phyloP scores from a whole-genome alignment of 345 rosid genomes.

The Moringa oleifera region DNA sequence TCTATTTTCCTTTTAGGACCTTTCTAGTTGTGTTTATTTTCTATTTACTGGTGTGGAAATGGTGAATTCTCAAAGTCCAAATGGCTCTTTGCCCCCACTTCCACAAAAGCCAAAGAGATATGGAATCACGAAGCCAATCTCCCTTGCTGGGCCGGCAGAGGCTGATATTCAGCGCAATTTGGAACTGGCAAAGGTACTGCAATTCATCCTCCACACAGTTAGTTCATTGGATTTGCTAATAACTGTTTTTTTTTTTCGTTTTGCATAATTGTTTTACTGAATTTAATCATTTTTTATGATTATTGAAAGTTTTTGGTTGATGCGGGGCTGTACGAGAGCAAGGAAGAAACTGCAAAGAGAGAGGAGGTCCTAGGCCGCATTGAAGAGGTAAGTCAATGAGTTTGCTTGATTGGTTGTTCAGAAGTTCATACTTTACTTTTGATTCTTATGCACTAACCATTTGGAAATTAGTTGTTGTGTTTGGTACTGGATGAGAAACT shows the following conservation, averaged over 20 bases:
- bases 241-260: no score
- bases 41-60: constrained; percentile 20
- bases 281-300: not conserved
- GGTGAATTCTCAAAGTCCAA: constrained; percentile 48
- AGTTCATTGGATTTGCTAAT: no score
- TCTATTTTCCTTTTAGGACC: not conserved
- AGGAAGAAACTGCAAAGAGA: constrained; percentile 70
- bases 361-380: constrained; percentile 63
- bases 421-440: not conserved
- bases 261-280: no score
- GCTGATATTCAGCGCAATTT: constrained; percentile 58
- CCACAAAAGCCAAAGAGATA: constrained; percentile 29
- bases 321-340: constrained; percentile 67
- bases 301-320: constrained; percentile 51
- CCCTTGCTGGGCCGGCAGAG: constrained; percentile 68
- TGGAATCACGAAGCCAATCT: constrained; percentile 81
- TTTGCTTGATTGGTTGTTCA: constrained; percentile 2
- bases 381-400: constrained; percentile 40
- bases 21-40: not conserved
- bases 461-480: no score
- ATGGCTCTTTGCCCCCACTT: constrained; percentile 25
- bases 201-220: no score
- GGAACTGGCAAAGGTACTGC: constrained; percentile 58
- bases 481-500: no score
- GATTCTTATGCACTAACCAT: not conserved